Base-by-base conservation (phyloP, 148 eudicot genomes). In the Camellia sinensis region DNA sequence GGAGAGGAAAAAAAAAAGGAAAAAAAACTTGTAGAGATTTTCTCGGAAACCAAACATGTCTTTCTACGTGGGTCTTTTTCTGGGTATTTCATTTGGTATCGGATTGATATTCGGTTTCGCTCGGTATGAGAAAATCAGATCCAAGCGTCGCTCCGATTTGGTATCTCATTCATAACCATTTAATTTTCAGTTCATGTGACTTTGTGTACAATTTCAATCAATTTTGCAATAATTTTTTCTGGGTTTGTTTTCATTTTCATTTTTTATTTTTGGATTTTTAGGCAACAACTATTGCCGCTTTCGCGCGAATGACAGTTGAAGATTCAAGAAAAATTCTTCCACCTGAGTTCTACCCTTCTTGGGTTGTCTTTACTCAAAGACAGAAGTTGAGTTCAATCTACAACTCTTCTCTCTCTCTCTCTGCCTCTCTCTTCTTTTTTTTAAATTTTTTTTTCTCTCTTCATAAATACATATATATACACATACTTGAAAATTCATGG, bases 321-420 rank as follows among this genome's bases (percentile, higher is more conserved):
- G 98, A 91, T 89, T 86, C 98, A 67, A 89, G 89, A 80, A 92
- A 89, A 76, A 70, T 94, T 76, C 86, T 94, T 48, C 86, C 92
- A 64, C 84, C 89, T 77, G 90, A 88, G 11, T 76, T 17, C 60
- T 90, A 87, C 81, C 98, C 98, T 73, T 83, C 91, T 56, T 94
- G 98, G 98, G 91, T 94, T 77, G 84, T 91, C 66, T 94, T 92
- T 69, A 86, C 91, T n/a, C 68, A 87, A 83, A 79, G 85, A 88
- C 92, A 94, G 80, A 94, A 94, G 98, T 84, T 90, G 82, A 86
- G 86, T 84, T 70, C 14, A 66, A 52, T 67, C 46, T 52, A 52
- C 7, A 11, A 19, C 21, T 22, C 29, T 11, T 17, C 37, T 29
- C 1, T 29, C 1, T 29, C 37, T 29, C 37, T 29, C 37, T 29